Conservation (phyloP, 495 filamentous ascomycete genomes). For the Penicillium psychrofluorescens region DNA sequence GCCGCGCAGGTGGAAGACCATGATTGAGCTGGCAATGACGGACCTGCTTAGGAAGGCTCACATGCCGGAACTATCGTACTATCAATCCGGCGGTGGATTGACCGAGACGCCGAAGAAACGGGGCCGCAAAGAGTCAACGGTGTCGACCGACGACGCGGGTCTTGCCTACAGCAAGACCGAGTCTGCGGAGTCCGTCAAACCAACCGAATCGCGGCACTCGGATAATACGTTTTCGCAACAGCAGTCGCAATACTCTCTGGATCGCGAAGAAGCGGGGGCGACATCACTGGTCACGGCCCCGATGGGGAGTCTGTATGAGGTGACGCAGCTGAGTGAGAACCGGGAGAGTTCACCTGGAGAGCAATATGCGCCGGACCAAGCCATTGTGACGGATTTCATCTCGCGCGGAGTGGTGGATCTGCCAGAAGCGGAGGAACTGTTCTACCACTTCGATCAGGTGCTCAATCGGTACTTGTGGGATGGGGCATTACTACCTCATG, state of each 20-base stretch:
- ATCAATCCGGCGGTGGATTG: constrained; percentile 31
- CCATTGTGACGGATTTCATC: constrained; percentile 46
- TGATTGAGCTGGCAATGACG: constrained; percentile 39
- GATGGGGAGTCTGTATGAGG: constrained; percentile 54
- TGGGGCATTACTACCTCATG: constrained; percentile 39
- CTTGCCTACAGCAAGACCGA: constrained; percentile 9
- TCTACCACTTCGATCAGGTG: constrained; percentile 42
- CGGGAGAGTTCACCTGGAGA: constrained; percentile 30
- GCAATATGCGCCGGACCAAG: constrained; percentile 27
- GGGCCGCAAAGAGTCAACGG: constrained; percentile 32
- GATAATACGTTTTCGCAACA: constrained; percentile 17
- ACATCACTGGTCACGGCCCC: constrained; percentile 46
- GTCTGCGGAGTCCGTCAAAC: constrained; percentile 7
- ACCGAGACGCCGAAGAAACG: constrained; percentile 29
- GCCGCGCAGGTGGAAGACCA: constrained; percentile 34
- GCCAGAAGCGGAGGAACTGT: constrained; percentile 43
- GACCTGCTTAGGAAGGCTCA: constrained; percentile 38
- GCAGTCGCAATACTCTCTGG: constrained; percentile 33
- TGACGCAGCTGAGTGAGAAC: constrained; percentile 47
- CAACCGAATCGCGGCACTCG: constrained; percentile 10
- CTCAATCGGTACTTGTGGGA: constrained; percentile 50
- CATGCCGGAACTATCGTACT: constrained; percentile 40
- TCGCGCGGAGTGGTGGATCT: constrained; percentile 38
- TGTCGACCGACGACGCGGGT: constrained; percentile 28
- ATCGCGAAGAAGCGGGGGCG: constrained; percentile 34